A percentile compares a stretch with the other conserved stretches of the same genome.
Evolutionary conservation across 2,329 filamentous ascomycete species (phyloP).

Genomic region (Acrocalymma vagum): DNA sequence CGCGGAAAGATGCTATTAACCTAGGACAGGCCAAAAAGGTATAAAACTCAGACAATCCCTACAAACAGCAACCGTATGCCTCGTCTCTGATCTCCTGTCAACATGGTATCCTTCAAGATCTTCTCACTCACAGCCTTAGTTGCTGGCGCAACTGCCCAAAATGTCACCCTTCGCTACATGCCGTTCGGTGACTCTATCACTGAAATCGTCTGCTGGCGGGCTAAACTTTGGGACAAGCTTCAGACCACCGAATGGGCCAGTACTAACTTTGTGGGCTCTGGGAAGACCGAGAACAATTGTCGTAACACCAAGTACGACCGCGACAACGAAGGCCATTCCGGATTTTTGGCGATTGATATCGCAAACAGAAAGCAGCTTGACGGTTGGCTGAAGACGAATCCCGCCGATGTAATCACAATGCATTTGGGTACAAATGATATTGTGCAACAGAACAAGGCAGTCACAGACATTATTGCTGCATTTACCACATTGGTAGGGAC

Average conservation of each 20-base stretch:
- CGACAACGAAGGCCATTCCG: constrained; percentile 56
- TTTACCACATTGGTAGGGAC: constrained; percentile 50
- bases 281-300: constrained; percentile 43
- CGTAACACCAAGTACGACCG: constrained; percentile 51
- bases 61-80: too few species aligned
- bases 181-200: constrained; percentile 57
- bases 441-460: constrained; percentile 50
- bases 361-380: constrained; percentile 53
- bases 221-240: constrained; percentile 53
- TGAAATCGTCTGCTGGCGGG: constrained; percentile 55
- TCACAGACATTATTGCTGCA: constrained; percentile 49
- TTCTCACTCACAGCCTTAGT: constrained; percentile 19
- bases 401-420: constrained; percentile 57
- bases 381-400: constrained; percentile 54
- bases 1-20: too few species aligned
- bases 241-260: constrained; percentile 49
- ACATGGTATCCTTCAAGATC: constrained; percentile 30
- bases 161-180: constrained; percentile 44
- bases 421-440: constrained; percentile 57
- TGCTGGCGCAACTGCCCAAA: constrained; percentile 21
- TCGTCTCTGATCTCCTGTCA: too few species aligned
- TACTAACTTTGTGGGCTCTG: constrained; percentile 51
- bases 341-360: constrained; percentile 55
- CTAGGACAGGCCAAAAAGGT: too few species aligned
- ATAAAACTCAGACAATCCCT: too few species aligned